Evolutionary conservation across 169 alveolate genomes (phyloP), one percentile per base, ranked within the genome.

Genomic region (Plasmodium ovale): DNA sequence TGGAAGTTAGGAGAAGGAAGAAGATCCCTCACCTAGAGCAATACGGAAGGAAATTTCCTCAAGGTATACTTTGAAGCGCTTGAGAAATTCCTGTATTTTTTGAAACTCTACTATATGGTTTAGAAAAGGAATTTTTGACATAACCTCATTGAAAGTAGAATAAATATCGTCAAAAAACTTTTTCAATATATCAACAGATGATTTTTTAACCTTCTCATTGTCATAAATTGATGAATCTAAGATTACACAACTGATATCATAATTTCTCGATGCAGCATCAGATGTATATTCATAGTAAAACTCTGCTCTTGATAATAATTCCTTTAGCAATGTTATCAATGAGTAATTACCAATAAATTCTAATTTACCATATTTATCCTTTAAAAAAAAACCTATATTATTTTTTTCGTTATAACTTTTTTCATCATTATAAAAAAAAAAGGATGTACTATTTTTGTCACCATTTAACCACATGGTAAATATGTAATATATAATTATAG

Each of bases 401-500:
- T 85, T 69, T 71, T 69, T 56, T 72, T 85, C 87, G 9, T 70
- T 56, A 69, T 68, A 85, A 58, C 87, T 42, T 23, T 68, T 39
- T 31, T 85, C 91, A 31, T 69, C 72, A 69, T 85, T 85, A 23
- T 85, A 58, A 69, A 69, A 85, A 23, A 85, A 85, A 44, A 85
- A 85, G 0, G 91, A 85, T 3, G 35, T 27, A 47, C 42, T 70
- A 39, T 85, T 85, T 33, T 69, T 70, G 49, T 67, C 87, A 19
- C 87, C 91, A n/a, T 85, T 85, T 0, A 85, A 68, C 91, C 91
- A 85, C 53, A 85, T 42, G 12, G 91, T 85, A 58, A 85, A 85
- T 58, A 85, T 35, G 33, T 69, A 85, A 71, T 85, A 85, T 6
- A 85, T 29, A 21, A 85, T 69, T 7, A 85, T 33, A 0, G 79